A percentile compares a stretch with the other conserved stretches of the same genome.
Conservation (phyloP, 2,329 filamentous ascomycete species). For the Cladophialophora chaetospira region DNA sequence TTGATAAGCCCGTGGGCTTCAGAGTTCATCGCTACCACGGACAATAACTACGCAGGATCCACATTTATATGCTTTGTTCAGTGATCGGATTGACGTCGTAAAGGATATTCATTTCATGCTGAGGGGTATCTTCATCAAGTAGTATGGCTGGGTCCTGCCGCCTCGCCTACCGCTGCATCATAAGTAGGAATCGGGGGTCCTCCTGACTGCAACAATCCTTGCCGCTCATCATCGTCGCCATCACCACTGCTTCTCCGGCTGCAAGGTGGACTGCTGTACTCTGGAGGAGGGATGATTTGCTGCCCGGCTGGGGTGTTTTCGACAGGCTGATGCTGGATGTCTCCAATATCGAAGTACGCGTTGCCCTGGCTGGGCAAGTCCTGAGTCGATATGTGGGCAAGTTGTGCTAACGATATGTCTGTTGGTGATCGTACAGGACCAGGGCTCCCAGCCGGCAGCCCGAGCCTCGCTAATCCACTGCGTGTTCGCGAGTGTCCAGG, state of each 20-base stretch:
- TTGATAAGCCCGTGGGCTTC: background rate
- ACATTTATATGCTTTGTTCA: background rate
- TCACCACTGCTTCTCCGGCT: conserved; percentile 61
- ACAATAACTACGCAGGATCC: background rate
- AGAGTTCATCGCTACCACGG: background rate
- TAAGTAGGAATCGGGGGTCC: conserved; percentile 79
- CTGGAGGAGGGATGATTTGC: conserved; percentile 66
- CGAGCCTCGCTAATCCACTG: conserved; percentile 76
- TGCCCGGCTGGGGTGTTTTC: conserved; percentile 52
- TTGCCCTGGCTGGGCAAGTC: conserved; percentile 62
- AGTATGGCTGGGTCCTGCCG: conserved; percentile 28
- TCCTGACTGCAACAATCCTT: conserved; percentile 46
- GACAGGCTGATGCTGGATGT: conserved; percentile 32
- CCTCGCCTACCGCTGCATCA: conserved; percentile 66
- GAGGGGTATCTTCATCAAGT: conserved; percentile 32
- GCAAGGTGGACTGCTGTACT: conserved; percentile 62
- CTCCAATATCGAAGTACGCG: conserved; percentile 60
- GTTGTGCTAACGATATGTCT: conserved; percentile 89
- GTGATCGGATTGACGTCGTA: too few species aligned
- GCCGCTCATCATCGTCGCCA: conserved; percentile 53
- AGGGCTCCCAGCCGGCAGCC: conserved; percentile 71
- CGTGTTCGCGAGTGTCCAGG: conserved; percentile 71
- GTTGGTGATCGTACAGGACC: conserved; percentile 89
- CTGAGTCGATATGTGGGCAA: conserved; percentile 69
- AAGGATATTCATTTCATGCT: conserved; percentile 23